Evolutionary conservation across 306 rosid genomes (phyloP).

Genomic region (Cicer chorassanicum): DNA sequence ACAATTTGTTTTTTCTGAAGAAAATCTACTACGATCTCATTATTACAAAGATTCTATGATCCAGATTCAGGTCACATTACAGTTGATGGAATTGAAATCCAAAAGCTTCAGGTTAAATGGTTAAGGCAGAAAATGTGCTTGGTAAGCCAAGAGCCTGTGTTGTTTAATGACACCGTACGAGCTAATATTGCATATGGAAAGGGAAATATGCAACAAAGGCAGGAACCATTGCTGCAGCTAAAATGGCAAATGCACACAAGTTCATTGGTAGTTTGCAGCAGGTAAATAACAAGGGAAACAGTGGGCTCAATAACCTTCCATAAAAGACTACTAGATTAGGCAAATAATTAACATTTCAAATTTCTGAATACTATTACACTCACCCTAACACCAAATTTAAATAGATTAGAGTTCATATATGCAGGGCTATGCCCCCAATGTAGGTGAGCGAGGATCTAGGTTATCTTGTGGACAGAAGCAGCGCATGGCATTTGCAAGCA

Average conservation of each 20-base stretch:
- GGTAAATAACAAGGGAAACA: slow-evolving; percentile 39
- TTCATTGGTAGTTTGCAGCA: slow-evolving; percentile 66
- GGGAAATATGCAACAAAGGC: slow-evolving; percentile 59
- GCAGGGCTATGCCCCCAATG: background rate
- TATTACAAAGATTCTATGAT: slow-evolving; percentile 72
- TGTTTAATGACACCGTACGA: slow-evolving; percentile 75
- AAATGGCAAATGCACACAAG: slow-evolving; percentile 73
- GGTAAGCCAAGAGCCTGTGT: slow-evolving; percentile 76
- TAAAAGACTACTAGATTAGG: no score
- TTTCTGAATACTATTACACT: no score
- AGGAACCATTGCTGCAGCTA: slow-evolving; percentile 67
- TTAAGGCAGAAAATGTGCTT: slow-evolving; percentile 74
- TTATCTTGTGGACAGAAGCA: background rate
- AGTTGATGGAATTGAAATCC: slow-evolving; percentile 63
- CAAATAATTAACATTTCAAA: no score
- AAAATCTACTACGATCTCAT: slow-evolving; percentile 63
- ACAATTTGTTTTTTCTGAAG: slow-evolving; percentile 26
- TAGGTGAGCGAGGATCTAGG: background rate
- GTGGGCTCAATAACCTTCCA: no score
- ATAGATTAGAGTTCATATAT: background rate
- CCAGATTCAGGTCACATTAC: slow-evolving; percentile 67
- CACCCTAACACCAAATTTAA: no score
- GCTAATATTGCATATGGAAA: slow-evolving; percentile 74
- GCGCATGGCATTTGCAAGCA: background rate
- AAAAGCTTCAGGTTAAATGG: slow-evolving; percentile 67